Evolutionary conservation across 148 eudicot genomes (phyloP), one percentile per base, ranked within the genome.

Genomic region (Fagopyrum tataricum): DNA sequence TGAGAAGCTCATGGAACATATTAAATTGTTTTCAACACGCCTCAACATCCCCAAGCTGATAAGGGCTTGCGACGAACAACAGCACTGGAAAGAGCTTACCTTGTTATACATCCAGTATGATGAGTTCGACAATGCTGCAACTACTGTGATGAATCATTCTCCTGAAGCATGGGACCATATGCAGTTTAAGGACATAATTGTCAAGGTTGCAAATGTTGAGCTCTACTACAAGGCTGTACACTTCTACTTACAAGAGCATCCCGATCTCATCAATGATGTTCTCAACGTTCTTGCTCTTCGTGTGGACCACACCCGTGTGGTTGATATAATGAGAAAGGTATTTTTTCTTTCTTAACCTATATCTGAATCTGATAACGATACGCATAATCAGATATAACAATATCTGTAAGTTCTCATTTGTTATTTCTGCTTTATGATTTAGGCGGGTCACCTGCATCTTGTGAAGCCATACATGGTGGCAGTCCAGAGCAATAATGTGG

Each of bases 101-200:
- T 94, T 86, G 73, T 76, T 94, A 47, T 94, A 94, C 74, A 86
- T 91, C 82, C 98, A 94, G 69, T 94, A 94, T 79, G 98, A 94
- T 52, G 98, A 94, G 80, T 94, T 89, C 80, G 98, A 94, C 78
- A 94, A 94, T 81, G 98, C 97, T 80, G 98, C 97, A n/a, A 82
- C 96, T 4, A 94, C 98, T 70, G 90, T 94, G 40, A 94, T 94
- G 98, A 94, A 94, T 81, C 98, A 94, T 82, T 94, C 98, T 58
- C 96, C 98, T 56, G 97, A 91, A 79, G 98, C 98, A 26, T 95
- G 98, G 98, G 98, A 95, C 75, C 98, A 95, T 79, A 95, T 95
- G 98, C 98, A 95, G 76, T 95, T 95, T 79, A 95, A 95, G 80
- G 98, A 95, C 81, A 88, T 95, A 39, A 79, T 84, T 39, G 98